These are phyloP conservation scores for Colletotrichum caudatum DNA, from an alignment of 2,329 filamentous ascomycete species.

Conservation along the genomic window DNA sequence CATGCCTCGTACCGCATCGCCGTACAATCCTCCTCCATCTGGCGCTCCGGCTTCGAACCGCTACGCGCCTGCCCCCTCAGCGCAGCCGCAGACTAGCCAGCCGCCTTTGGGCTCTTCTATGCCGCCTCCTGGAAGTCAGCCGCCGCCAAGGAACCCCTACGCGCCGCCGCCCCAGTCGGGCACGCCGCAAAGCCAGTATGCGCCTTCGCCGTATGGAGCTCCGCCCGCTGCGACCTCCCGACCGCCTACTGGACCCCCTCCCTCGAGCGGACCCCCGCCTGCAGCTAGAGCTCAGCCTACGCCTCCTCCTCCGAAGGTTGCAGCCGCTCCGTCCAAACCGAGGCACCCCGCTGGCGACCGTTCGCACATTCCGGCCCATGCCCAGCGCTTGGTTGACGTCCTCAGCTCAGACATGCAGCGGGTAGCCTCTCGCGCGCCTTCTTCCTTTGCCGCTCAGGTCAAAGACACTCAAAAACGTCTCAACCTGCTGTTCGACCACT, in stretches of 20 bases:
- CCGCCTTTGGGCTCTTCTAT: slow-evolving; percentile 53
- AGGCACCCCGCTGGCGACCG: slow-evolving; percentile 88
- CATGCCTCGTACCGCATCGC: slow-evolving; percentile 81
- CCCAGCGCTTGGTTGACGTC: slow-evolving; percentile 84
- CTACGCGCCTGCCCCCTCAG: slow-evolving; percentile 77
- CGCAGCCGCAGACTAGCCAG: slow-evolving; percentile 64
- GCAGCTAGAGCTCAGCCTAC: slow-evolving; percentile 51
- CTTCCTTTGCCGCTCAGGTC: slow-evolving; percentile 88
- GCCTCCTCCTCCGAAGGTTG: slow-evolving; percentile 61
- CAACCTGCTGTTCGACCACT: slow-evolving; percentile 92
- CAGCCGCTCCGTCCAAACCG: slow-evolving; percentile 63
- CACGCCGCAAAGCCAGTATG: slow-evolving; percentile 68
- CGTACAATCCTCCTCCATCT: slow-evolving; percentile 85
- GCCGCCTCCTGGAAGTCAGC: slow-evolving; percentile 58
- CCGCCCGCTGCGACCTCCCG: slow-evolving; percentile 49
- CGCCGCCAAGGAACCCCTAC: slow-evolving; percentile 57
- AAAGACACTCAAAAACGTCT: slow-evolving; percentile 94
- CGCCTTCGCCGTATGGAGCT: slow-evolving; percentile 65
- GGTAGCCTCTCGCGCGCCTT: slow-evolving; percentile 85
- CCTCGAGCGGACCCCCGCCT: slow-evolving; percentile 50
- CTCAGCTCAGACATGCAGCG: slow-evolving; percentile 88
- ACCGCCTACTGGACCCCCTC: slow-evolving; percentile 55
- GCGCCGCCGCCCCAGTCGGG: slow-evolving; percentile 61
- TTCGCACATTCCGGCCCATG: slow-evolving; percentile 84
- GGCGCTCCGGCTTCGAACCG: slow-evolving; percentile 77